phyloP scores from a whole-genome alignment of 495 filamentous ascomycete genomes.

The Aspergillus hancockii region DNA sequence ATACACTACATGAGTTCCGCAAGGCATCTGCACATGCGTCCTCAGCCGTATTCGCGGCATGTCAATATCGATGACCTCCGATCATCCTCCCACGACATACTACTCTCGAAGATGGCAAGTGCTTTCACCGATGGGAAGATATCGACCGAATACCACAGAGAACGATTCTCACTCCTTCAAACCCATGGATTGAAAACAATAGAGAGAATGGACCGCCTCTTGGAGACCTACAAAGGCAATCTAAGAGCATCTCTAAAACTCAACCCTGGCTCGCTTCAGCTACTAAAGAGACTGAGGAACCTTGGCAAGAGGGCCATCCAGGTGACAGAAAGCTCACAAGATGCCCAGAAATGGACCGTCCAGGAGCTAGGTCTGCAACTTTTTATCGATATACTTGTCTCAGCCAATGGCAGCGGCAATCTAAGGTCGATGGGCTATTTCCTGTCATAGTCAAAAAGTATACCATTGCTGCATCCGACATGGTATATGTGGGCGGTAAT shows the following conservation, averaged over 20 bases:
- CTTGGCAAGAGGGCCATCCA: conserved; percentile 15
- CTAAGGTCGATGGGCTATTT: conserved; percentile 41
- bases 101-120: conserved; percentile 30
- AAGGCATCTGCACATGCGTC: conserved; percentile 32
- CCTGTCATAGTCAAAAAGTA: conserved; percentile 27
- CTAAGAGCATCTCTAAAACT: not conserved
- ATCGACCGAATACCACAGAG: conserved; percentile 38
- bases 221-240: not conserved
- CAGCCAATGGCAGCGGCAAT: conserved; percentile 35
- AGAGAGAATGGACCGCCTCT: conserved; percentile 13
- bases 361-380: conserved; percentile 28
- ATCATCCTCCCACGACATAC: conserved; percentile 26
- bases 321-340: conserved; percentile 40
- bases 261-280: not conserved
- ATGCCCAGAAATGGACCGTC: conserved; percentile 43
- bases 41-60: conserved; percentile 21
- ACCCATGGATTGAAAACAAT: conserved; percentile 10
- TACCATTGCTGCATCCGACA: conserved; percentile 25
- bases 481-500: conserved; percentile 39
- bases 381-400: conserved; percentile 37
- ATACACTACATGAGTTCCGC: conserved; percentile 45
- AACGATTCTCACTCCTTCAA: conserved; percentile 35
- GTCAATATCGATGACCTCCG: conserved; percentile 19
- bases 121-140: conserved; percentile 39
- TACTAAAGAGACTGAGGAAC: not conserved